Base-by-base conservation (phyloP, 169 alveolate genomes). In the Babesia bovis region DNA sequence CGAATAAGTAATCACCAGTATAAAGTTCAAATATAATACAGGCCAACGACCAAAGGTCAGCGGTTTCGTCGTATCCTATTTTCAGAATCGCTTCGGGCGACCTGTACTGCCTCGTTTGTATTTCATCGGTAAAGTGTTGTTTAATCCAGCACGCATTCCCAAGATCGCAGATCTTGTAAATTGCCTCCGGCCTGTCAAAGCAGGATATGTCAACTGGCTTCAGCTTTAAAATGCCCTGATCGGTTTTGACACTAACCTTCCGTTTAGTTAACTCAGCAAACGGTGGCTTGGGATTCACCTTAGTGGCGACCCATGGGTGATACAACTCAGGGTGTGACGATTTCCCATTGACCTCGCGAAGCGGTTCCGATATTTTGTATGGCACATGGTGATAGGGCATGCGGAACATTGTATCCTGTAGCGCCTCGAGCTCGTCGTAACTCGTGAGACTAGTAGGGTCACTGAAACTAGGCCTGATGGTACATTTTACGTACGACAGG, bases 141-240 rank as follows among this genome's bases (percentile, higher is more conserved):
- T 96, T 85, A 41, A 94, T 91, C 99, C 99, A 97, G 77, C 99
- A 96, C 35, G 99, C 98, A 83, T 97, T 97, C 2, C 99, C 99
- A 73, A 97, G 89, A 90, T 97, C 99, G 63, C 97, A 96, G 9
- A 97, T 95, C 86, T 94, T 95, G 81, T 73, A 94, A 41, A 89
- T 87, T 1, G 97, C 88, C 32, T 74, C 83, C 38, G 77, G 90
- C 40, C 83, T 85, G 45, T 83, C 78, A 58, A 91, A 94, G 38
- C 81, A 74, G 32, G 87, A 61, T 15, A 86, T 61, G 38, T 83
- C 86, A 26, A 63, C 56, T 13, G 93, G 93, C 36, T 84, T 83
- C 59, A 87, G 51, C 36, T 87, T 68, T 35, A 81, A 49, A 13
- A 52, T 60, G 2, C 93, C 93, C 36, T 79, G 72, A 33, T 67